Base-by-base conservation (phyloP, 2,329 filamentous ascomycete genomes). In the Diaporthe vexans region DNA sequence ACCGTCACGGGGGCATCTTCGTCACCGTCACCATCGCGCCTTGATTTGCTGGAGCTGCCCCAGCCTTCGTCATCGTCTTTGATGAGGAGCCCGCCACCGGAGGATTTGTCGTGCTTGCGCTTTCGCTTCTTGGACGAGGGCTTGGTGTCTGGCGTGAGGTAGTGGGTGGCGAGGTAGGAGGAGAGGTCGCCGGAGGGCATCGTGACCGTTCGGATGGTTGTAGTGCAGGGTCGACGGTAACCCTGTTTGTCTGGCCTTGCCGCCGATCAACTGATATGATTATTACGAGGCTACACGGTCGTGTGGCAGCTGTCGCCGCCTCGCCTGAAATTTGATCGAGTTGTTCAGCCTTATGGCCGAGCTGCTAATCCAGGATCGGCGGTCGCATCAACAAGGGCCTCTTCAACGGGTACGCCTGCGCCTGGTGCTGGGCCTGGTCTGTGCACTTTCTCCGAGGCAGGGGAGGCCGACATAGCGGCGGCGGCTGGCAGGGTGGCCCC, bases 111-210 rank as follows among this genome's bases (percentile, higher is more conserved):
- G 73, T 88, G 83, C 81, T 92, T 92, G 79, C 89, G 88, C 84
- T 93, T 93, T 76, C 90, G 88, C 81, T 92, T 93, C 80, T 92
- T 92, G 65, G 85, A 79, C 24, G 77, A 79, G 24, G 89, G 87
- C 76, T 90, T 90, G 8, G 86, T 83, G 76, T 91, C 88, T 54
- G 75, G 63, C 1, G 89, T 94, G 67, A 99, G 92, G 82, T 99
- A 99, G 83, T 95, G 97, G 76, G 94, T 93, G 51, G 96, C 95
- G 48, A 99, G 91, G 81, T 98, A 99, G 80, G 92, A 91, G 74
- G 95, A 92, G 77, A 98, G 89, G 78, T 91, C 88, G 29, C 29
- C 29, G 75, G 87, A 86, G 57, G 89, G 84, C 89, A 91, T 91
- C 37, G 24, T 77, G 58, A 17, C 54, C 33, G 43, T 46, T 21